A percentile compares a stretch with the other conserved stretches of the same genome.
phyloP scores from a whole-genome alignment of 805 yeast genomes.

The Teunomyces aglyptinius region DNA sequence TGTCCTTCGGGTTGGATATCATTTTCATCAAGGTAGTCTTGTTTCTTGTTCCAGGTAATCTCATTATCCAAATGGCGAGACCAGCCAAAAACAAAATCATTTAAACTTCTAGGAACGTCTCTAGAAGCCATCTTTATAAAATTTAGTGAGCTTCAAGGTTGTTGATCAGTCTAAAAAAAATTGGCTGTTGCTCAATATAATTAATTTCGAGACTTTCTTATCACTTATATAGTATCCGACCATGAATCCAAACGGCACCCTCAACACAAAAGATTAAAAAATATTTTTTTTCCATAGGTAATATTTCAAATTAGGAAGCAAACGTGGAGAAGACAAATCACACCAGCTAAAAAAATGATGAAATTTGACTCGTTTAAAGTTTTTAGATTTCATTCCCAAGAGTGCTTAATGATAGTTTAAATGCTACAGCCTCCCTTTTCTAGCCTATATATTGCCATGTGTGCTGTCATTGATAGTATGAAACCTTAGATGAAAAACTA shows the following conservation, averaged over 20 bases:
- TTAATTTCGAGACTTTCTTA: neutral
- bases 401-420: too few species aligned
- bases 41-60: slow-evolving; percentile 35
- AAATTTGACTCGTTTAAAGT: neutral
- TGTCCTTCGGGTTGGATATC: slow-evolving; percentile 9
- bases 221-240: slow-evolving; percentile 1
- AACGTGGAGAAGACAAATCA: neutral
- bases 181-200: neutral
- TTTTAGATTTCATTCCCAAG: neutral
- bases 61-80: slow-evolving; percentile 40
- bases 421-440: too few species aligned
- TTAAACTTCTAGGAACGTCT: slow-evolving; percentile 48
- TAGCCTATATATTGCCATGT: too few species aligned
- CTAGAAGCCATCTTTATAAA: slow-evolving; percentile 28
- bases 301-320: neutral
- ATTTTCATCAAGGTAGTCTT: slow-evolving; percentile 17
- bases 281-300: neutral
- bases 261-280: neutral
- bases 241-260: neutral
- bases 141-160: neutral
- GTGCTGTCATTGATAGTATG: too few species aligned
- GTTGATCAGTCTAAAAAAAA: neutral
- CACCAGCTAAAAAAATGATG: neutral
- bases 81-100: slow-evolving; percentile 43
- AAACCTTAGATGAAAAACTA: too few species aligned